A percentile compares a stretch with the other conserved stretches of the same genome.
Evolutionary conservation across 2,329 filamentous ascomycete species (phyloP).

Genomic region (Salinomyces thailandicus): DNA sequence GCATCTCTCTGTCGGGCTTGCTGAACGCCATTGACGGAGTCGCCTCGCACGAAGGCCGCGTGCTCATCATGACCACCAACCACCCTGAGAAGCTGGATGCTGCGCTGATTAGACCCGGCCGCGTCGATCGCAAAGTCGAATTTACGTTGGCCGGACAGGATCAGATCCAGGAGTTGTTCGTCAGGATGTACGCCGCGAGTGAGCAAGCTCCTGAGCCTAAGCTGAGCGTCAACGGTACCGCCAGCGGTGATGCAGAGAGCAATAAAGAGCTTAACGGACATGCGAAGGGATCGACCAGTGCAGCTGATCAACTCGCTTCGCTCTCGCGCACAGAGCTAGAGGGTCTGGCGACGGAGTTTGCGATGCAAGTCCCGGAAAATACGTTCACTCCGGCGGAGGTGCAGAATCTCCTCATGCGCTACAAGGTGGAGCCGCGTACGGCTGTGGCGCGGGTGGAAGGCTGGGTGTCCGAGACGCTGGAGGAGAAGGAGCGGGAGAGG

Average conservation of each 20-base stretch:
- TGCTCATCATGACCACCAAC: slow-evolving; percentile 78
- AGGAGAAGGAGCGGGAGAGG: slow-evolving; percentile 17
- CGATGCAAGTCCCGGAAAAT: slow-evolving; percentile 35
- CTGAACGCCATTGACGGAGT: slow-evolving; percentile 79
- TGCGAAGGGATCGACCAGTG: neutral
- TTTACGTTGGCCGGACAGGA: slow-evolving; percentile 41
- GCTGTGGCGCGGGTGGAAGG: slow-evolving; percentile 34
- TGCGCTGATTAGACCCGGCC: slow-evolving; percentile 57
- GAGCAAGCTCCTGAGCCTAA: slow-evolving; percentile 10
- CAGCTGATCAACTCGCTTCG: slow-evolving; percentile 7
- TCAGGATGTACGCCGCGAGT: slow-evolving; percentile 26
- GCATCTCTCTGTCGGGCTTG: slow-evolving; percentile 67
- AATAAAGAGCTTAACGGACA: slow-evolving; percentile 8
- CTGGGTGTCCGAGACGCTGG: slow-evolving; percentile 32
- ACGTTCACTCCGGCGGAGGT: slow-evolving; percentile 44
- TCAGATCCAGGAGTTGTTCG: slow-evolving; percentile 35
- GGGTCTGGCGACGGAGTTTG: slow-evolving; percentile 36
- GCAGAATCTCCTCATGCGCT: slow-evolving; percentile 42
- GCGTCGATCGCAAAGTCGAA: slow-evolving; percentile 56
- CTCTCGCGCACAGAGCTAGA: slow-evolving; percentile 24
- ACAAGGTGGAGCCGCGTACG: slow-evolving; percentile 38
- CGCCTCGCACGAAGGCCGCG: slow-evolving; percentile 64
- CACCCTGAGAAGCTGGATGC: slow-evolving; percentile 59
- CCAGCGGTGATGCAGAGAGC: neutral
- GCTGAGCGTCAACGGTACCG: neutral